Conservation (phyloP, 2,329 filamentous ascomycete species). For the Alternaria consortialis region DNA sequence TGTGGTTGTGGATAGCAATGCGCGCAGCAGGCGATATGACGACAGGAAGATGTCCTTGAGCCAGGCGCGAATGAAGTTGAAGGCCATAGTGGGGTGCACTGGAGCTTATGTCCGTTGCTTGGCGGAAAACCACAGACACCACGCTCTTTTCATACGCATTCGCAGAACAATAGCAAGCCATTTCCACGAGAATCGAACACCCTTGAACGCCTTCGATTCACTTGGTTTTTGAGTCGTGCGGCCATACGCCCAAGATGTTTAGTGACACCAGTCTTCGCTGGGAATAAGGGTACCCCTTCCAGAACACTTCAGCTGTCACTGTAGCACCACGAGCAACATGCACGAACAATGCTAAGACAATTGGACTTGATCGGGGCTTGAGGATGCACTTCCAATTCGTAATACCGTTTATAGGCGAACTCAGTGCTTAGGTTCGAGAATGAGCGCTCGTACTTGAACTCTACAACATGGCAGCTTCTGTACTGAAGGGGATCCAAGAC, state of each 20-base stretch:
- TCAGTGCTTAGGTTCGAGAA: background rate
- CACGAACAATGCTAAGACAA: slow-evolving; percentile 11
- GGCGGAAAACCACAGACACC: slow-evolving; percentile 15
- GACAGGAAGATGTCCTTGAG: slow-evolving; percentile 20
- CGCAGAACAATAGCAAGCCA: slow-evolving; percentile 28
- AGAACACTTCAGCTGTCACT: background rate
- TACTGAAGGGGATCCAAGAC: background rate
- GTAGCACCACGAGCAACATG: background rate
- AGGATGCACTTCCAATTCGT: background rate
- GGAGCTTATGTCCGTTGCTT: slow-evolving; percentile 21
- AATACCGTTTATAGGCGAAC: background rate
- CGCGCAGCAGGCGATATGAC: slow-evolving; percentile 21
- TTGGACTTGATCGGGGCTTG: background rate
- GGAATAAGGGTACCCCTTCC: slow-evolving; percentile 1
- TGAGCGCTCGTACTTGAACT: background rate
- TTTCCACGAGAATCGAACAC: background rate
- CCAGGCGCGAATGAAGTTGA: slow-evolving; percentile 29
- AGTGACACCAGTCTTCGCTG: background rate
- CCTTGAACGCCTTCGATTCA: background rate
- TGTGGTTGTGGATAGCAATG: slow-evolving; percentile 9
- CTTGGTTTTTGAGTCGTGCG: background rate
- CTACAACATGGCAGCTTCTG: background rate
- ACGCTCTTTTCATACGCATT: slow-evolving; percentile 18
- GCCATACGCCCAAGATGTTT: background rate
- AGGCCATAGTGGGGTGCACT: slow-evolving; percentile 24